phyloP scores from a whole-genome alignment of 345 rosid species.

The Moricandia arvensis region DNA sequence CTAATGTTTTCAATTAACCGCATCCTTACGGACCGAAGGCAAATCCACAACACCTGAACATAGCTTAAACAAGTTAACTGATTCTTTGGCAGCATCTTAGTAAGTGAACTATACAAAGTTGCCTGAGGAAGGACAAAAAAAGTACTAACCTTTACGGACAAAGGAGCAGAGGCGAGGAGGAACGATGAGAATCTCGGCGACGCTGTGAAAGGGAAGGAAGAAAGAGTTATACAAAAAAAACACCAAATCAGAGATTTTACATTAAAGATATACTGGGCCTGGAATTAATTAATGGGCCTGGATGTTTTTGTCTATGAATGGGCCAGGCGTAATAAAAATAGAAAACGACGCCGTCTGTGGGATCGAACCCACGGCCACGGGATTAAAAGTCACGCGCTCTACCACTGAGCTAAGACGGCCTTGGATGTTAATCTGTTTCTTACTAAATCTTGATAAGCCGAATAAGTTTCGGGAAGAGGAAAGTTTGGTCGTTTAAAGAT shows the following conservation, averaged over 20 bases:
- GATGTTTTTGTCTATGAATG: not conserved
- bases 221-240: not conserved
- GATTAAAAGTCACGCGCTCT: conserved; percentile 6
- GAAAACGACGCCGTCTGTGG: not conserved
- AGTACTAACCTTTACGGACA: not conserved
- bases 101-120: not conserved
- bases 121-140: not conserved
- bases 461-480: no score
- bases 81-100: not conserved
- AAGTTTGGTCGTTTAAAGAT: no score
- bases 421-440: not conserved
- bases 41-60: not conserved
- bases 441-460: no score
- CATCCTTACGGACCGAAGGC: not conserved
- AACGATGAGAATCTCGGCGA: not conserved
- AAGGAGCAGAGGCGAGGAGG: not conserved
- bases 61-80: not conserved
- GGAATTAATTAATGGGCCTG: not conserved
- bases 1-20: not conserved
- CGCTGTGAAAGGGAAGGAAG: not conserved
- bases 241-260: no score
- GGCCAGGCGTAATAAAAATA: no score
- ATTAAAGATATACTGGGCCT: no score
- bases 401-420: conserved; percentile 11
- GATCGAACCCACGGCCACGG: conserved; percentile 10